Evolutionary conservation across 306 rosid species (phyloP).

Genomic region (Delonix regia): DNA sequence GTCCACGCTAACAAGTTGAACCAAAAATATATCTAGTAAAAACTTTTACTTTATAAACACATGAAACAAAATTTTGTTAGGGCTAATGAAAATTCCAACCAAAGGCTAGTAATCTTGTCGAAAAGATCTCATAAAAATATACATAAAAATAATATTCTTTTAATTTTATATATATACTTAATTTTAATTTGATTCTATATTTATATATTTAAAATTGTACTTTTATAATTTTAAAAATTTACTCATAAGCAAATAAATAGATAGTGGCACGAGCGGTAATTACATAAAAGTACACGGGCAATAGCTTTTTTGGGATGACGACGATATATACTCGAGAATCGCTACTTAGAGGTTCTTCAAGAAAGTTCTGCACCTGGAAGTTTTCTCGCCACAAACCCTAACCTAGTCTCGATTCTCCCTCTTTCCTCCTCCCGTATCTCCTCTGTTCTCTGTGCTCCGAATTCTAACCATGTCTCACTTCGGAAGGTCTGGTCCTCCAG

Average conservation of each 20-base stretch:
- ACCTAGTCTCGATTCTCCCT: neutral
- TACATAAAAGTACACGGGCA: neutral
- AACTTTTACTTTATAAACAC: too few species aligned
- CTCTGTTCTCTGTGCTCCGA: neutral
- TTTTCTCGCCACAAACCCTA: conserved; percentile 29
- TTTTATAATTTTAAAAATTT: too few species aligned
- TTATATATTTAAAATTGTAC: too few species aligned
- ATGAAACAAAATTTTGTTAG: too few species aligned
- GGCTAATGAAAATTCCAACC: too few species aligned
- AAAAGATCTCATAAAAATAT: too few species aligned
- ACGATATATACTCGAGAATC: neutral
- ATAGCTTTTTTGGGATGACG: neutral
- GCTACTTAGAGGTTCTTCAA: neutral
- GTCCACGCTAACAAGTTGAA: too few species aligned
- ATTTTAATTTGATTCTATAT: too few species aligned
- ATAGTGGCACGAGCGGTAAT: conserved; percentile 1
- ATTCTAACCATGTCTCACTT: conserved; percentile 75
- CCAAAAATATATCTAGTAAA: too few species aligned
- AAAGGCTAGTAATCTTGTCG: too few species aligned
- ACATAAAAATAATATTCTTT: too few species aligned
- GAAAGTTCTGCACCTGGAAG: conserved; percentile 29
- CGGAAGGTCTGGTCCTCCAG: conserved; percentile 89
- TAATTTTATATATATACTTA: too few species aligned
- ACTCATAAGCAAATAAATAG: neutral
- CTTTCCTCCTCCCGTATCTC: neutral